A percentile compares a stretch with the other conserved stretches of the same genome.
These are phyloP conservation scores for Betula pendula DNA, from an alignment of 306 rosid genomes.

Conservation along the genomic window DNA sequence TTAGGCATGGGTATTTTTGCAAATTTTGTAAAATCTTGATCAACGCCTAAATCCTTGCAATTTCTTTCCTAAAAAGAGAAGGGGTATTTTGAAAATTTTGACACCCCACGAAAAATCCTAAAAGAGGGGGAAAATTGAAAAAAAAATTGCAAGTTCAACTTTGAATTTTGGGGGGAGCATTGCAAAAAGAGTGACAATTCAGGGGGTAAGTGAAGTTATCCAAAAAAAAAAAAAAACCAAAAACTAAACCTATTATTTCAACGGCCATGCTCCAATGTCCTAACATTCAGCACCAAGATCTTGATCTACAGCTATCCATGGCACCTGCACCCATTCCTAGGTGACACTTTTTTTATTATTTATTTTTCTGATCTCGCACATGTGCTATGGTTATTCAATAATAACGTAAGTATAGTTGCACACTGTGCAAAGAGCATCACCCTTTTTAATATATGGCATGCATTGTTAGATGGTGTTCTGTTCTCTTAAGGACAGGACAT, in stretches of 20 bases:
- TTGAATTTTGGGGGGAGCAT: no score
- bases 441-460: neutral
- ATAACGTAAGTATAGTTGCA: neutral
- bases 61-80: no score
- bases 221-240: no score
- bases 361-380: neutral
- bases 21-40: no score
- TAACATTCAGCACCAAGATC: neutral
- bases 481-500: slow-evolving; percentile 10
- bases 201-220: no score
- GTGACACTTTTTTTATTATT: neutral
- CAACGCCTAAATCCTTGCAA: no score
- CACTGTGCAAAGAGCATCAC: neutral
- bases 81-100: no score
- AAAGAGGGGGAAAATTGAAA: no score
- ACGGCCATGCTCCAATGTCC: neutral
- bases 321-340: neutral
- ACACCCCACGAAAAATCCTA: no score
- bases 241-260: neutral
- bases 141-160: no score
- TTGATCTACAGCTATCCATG: neutral
- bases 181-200: no score
- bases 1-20: no score
- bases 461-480: neutral
- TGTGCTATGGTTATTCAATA: neutral